A percentile compares a stretch with the other conserved stretches of the same genome.
Conservation (phyloP, 768 basidiomycete species). For the Leucosporidium scottii region DNA sequence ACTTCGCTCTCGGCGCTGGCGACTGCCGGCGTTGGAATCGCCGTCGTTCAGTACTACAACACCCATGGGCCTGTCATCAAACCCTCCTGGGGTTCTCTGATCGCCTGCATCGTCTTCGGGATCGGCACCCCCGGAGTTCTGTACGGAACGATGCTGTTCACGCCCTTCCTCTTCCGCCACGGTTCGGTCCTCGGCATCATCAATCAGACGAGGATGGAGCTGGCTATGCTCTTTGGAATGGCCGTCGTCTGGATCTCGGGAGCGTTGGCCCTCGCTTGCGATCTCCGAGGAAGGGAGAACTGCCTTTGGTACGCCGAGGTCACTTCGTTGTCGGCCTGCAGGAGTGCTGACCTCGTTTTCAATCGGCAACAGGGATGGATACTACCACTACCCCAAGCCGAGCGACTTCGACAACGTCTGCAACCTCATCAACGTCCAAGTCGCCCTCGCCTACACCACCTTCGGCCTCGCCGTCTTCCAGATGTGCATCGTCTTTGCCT, state of each 20-base stretch:
- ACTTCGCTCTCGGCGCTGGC: slow-evolving; percentile 21
- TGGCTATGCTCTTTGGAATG: slow-evolving; percentile 16
- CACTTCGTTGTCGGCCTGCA: neutral
- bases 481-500: slow-evolving; percentile 42
- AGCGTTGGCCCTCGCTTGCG: slow-evolving; percentile 22
- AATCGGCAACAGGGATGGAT: slow-evolving; percentile 28
- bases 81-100: slow-evolving; percentile 29
- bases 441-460: slow-evolving; percentile 25
- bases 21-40: slow-evolving; percentile 20
- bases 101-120: slow-evolving; percentile 28
- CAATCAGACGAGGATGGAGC: slow-evolving; percentile 26
- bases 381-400: slow-evolving; percentile 32
- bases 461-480: slow-evolving; percentile 19
- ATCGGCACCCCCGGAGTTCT: slow-evolving; percentile 21
- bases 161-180: slow-evolving; percentile 14
- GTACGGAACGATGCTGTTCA: slow-evolving; percentile 15
- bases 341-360: neutral
- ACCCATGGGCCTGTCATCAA: slow-evolving; percentile 19
- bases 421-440: slow-evolving; percentile 29
- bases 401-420: slow-evolving; percentile 26
- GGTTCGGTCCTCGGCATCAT: slow-evolving; percentile 21
- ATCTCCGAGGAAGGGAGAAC: slow-evolving; percentile 24
- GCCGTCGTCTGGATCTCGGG: slow-evolving; percentile 24
- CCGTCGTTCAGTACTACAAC: slow-evolving; percentile 31
- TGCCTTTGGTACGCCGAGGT: slow-evolving; percentile 21